Evolutionary conservation across 257 asterid genomes (phyloP), one percentile per base, ranked within the genome.

Genomic region (Petunia secreta): DNA sequence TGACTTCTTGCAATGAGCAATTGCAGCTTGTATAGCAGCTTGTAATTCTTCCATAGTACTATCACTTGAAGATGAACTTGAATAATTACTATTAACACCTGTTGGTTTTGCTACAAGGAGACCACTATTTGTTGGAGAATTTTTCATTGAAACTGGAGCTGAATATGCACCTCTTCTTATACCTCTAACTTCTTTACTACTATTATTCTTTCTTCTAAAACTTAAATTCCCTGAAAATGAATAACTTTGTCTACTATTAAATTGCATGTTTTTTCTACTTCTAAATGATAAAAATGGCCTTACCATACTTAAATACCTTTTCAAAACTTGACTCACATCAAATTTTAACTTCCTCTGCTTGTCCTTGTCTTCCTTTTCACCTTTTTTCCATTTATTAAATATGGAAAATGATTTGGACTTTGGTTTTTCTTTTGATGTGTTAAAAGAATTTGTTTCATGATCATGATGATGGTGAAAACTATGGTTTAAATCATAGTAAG

Each of bases 1-100:
- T 7, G 98, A 94, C 6, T 90, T 90, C 85, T 94, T 94, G 90
- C 98, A 94, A 81, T 94, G 97, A 80, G 96, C 96, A 85, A 94
- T 92, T 2, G 98, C 98, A 39, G 97, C 97, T 82, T 92, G 97
- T 85, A 94, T 91, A 4, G 98, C 98, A 59, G 98, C 91, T 81
- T 94, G 98, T 76, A 94, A 69, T 76, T 92, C 98, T 82, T 92
- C 98, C 98, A 94, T 91, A 77, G 97, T 88, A 80, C 96, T 89
- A 54, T 92, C 96, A 83, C 86, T 85, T 16, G 83, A 77, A 6
- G 82, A 5, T 39, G 89, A 50, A 10, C 87, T 87, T 34, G 89
- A 85, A 8, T 48, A 5, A 7, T 40, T 44, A 73, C 50, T 48
- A 73, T 73, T 36, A 50, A 34, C 78, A 11, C 78, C 78, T 34